Evolutionary conservation across 176 grass and related monocot species (phyloP).

Genomic region (Cymbopogon citratus): DNA sequence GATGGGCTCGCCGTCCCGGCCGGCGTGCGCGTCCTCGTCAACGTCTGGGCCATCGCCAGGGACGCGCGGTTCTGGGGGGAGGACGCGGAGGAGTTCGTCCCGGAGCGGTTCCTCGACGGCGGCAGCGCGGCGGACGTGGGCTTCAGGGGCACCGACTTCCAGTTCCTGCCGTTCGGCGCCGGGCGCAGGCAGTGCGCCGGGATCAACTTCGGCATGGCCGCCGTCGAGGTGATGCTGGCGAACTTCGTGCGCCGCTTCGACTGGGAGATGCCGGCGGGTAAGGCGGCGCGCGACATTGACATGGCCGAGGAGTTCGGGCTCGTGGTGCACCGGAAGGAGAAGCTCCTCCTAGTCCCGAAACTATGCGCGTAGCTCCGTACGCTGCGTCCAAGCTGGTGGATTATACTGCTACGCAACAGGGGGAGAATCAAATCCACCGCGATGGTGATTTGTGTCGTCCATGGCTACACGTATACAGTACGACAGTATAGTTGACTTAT

Average conservation of each 20-base stretch:
- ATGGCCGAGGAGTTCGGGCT: constrained; percentile 45
- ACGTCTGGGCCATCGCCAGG: neutral
- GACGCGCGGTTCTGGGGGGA: constrained; percentile 3
- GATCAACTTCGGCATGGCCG: neutral
- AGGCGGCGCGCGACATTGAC: neutral
- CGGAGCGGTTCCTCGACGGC: neutral
- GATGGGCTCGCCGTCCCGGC: constrained; percentile 24
- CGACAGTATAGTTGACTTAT: too few species aligned
- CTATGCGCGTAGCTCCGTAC: neutral
- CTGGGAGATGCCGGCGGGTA: neutral
- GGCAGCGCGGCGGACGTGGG: neutral
- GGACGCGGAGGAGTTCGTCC: neutral
- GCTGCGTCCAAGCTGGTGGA: neutral
- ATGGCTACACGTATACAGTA: too few species aligned
- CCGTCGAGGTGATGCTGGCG: constrained; percentile 1
- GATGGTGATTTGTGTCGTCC: too few species aligned
- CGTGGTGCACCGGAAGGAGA: constrained; percentile 16
- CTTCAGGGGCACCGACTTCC: neutral
- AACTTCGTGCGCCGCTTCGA: neutral
- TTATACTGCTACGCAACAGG: neutral
- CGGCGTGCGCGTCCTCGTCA: neutral
- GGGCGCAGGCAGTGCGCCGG: constrained; percentile 8
- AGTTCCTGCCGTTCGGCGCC: neutral
- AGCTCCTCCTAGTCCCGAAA: constrained; percentile 26
- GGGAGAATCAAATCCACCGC: too few species aligned